A percentile compares a stretch with the other conserved stretches of the same genome.
These are phyloP conservation scores for Alectoria sarmentosa DNA, from an alignment of 495 filamentous ascomycete genomes.

Conservation along the genomic window DNA sequence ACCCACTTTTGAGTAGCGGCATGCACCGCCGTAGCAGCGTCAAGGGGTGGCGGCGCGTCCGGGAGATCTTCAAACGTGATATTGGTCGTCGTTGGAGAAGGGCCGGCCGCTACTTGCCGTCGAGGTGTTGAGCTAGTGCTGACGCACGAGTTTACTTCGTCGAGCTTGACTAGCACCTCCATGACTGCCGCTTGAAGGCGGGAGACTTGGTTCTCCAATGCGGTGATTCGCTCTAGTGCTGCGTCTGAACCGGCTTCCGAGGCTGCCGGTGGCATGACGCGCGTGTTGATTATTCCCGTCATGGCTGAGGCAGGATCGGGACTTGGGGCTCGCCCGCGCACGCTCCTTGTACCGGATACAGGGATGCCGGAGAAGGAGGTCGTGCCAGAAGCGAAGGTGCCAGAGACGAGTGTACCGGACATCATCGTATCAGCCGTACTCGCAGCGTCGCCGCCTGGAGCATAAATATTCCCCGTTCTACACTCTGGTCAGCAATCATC, in stretches of 20 bases:
- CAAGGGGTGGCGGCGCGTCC: background rate
- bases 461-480: background rate
- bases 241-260: background rate
- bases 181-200: background rate
- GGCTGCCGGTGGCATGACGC: background rate
- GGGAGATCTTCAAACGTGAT: background rate
- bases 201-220: conserved; percentile 10
- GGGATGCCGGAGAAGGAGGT: background rate
- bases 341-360: background rate
- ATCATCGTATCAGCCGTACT: conserved; percentile 3
- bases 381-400: background rate
- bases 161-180: background rate
- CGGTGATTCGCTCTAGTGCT: background rate
- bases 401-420: background rate
- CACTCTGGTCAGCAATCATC: background rate
- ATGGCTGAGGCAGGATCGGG: background rate
- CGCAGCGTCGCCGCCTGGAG: background rate
- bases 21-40: background rate
- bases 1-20: background rate
- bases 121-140: background rate
- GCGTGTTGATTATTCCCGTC: background rate
- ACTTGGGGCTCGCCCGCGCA: conserved; percentile 6
- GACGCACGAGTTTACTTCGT: conserved; percentile 7
- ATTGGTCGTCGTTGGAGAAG: background rate
- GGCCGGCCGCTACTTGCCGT: background rate